Base-by-base conservation (phyloP, 192 early-diverging fungal species). In the Chytriomyces hyalinus region DNA sequence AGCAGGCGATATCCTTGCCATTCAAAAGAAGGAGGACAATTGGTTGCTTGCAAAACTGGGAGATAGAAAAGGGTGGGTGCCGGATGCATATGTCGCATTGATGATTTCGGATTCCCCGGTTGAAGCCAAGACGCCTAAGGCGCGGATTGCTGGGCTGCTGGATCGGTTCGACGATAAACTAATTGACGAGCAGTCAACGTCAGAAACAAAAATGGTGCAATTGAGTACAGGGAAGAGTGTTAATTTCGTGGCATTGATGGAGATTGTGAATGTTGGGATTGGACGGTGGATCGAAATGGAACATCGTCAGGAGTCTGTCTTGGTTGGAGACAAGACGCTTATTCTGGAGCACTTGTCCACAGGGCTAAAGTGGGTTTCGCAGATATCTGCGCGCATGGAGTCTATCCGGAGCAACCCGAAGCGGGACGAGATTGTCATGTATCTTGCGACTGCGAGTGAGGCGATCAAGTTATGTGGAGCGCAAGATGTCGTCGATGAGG, bases 221-320 rank as follows among this genome's bases (percentile, higher is more conserved):
- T 46, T 67, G 17, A 46, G 8, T n/a, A 43, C 66, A 46, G 66
- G 66, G 5, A 67, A 67, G 66, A n/a, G 24, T n/a, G 45, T 67
- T 5, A 67, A 67, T 46, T 44, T 67, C 13, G 26, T 22, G 9
- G 11, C 8, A 20, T 57, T 70, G 15, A 24, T 50, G 8, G 50
- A 57, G 45, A 59, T 9, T 70, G 69, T 70, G 69, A 70, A 70
- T 70, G n/a, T 70, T 49, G 69, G 49, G 53, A 20, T 70, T 15
- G 69, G 69, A 6, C 69, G 69, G 26, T 70, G 69, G 69, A 53
- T 70, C 7, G 69, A 70, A 28, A 26, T 70, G 69, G 69, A 70
- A 45, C 20, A 50, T 70, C 69, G 69, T 11, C 49, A 70, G 22
- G 69, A 49, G 20, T 57, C 49, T 53, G 50, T 53, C n/a, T 26